phyloP scores from a whole-genome alignment of 176 grass and related monocot genomes.

The Musa itinerans region DNA sequence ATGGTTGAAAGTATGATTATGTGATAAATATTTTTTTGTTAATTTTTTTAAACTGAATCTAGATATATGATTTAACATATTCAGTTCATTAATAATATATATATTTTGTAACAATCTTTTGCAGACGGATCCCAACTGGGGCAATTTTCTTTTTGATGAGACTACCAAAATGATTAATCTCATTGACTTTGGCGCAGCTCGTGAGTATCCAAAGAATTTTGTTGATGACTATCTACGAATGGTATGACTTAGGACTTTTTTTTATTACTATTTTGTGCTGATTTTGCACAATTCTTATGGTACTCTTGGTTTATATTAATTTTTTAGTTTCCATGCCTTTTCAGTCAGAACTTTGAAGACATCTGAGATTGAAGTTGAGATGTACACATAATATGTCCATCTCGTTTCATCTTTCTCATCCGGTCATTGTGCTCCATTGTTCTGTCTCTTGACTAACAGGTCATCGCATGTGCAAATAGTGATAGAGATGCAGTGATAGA shows the following conservation, averaged over 20 bases:
- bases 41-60: too few species aligned
- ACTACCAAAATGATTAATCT: constrained; percentile 61
- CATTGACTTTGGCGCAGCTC: constrained; percentile 87
- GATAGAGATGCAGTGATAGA: constrained; percentile 58
- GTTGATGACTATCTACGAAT: constrained; percentile 82
- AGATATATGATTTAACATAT: background rate
- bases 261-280: background rate
- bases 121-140: constrained; percentile 99
- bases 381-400: background rate
- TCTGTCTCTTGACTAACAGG: constrained; percentile 27
- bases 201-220: constrained; percentile 70
- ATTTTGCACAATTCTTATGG: background rate
- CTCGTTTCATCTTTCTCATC: background rate
- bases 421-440: background rate
- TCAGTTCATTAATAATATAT: background rate
- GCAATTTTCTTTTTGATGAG: constrained; percentile 84
- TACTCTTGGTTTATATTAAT: background rate
- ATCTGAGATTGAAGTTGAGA: background rate
- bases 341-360: too few species aligned
- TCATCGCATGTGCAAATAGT: constrained; percentile 78
- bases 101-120: constrained; percentile 6
- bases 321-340: background rate
- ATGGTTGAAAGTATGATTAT: too few species aligned
- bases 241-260: constrained; percentile 27
- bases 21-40: too few species aligned